Conservation (phyloP, 2,329 filamentous ascomycete species). For the Bipolaris cookei region DNA sequence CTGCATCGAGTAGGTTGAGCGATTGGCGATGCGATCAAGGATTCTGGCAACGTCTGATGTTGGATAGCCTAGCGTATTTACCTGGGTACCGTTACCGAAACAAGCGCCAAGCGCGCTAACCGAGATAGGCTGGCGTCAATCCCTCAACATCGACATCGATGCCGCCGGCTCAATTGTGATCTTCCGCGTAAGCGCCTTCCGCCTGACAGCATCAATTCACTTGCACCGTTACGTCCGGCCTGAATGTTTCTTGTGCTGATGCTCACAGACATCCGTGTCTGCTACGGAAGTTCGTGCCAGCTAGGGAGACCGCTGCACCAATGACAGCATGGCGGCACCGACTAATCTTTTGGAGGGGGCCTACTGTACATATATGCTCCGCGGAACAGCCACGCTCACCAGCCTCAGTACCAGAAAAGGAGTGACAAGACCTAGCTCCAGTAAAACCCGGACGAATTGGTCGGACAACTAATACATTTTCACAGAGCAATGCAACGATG, state of each 20-base stretch:
- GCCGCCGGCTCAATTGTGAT: background rate
- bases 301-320: background rate
- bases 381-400: background rate
- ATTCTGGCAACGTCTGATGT: background rate
- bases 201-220: background rate
- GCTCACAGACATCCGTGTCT: background rate
- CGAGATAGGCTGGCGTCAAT: background rate
- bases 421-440: background rate
- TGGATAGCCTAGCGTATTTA: background rate
- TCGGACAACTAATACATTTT: too few relatives aligned
- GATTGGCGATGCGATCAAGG: slow-evolving; percentile 8
- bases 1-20: slow-evolving; percentile 8
- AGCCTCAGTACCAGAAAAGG: background rate
- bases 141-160: slow-evolving; percentile 1
- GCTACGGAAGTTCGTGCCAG: background rate
- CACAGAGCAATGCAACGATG: too few relatives aligned
- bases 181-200: background rate
- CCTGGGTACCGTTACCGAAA: background rate
- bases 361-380: background rate
- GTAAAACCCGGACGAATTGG: background rate
- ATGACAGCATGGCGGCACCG: background rate
- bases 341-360: background rate
- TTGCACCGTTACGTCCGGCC: background rate
- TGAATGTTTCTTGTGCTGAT: background rate
- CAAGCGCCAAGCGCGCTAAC: slow-evolving; percentile 7